Conservation (phyloP, 108 stramenopile genomes). For the Pseudonitzschia multiseries region DNA sequence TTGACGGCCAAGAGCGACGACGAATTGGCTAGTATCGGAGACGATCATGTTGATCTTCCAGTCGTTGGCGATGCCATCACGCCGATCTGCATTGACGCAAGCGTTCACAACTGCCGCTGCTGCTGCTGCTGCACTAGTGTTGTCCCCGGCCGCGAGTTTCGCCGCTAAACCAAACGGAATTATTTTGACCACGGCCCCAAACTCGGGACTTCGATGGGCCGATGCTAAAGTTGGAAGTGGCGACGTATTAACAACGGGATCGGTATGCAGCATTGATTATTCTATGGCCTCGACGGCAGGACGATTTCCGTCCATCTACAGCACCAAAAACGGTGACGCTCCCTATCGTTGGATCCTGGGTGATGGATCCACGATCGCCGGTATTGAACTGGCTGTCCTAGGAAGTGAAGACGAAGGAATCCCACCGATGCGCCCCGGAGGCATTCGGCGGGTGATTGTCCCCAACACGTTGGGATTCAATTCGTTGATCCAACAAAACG, state of each 20-base stretch:
- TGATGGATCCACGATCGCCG: constrained; percentile 55
- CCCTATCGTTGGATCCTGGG: constrained; percentile 66
- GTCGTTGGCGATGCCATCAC: neutral
- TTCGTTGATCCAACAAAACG: constrained; percentile 38
- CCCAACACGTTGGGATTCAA: constrained; percentile 52
- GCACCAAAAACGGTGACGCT: constrained; percentile 43
- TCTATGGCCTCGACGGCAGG: constrained; percentile 63
- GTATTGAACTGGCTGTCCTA: constrained; percentile 54
- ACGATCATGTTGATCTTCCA: too few species aligned
- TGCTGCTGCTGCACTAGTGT: neutral
- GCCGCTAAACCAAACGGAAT: constrained; percentile 17
- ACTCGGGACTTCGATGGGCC: constrained; percentile 56
- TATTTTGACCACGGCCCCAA: constrained; percentile 26
- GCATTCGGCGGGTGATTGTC: constrained; percentile 63
- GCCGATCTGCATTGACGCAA: neutral
- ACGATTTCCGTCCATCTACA: constrained; percentile 55
- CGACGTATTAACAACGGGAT: constrained; percentile 26
- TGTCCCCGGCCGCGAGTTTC: neutral
- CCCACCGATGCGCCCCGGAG: constrained; percentile 54
- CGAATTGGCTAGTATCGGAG: too few species aligned
- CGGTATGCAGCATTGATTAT: constrained; percentile 57
- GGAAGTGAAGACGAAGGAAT: constrained; percentile 25
- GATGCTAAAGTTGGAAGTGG: constrained; percentile 58
- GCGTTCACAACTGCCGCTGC: neutral
- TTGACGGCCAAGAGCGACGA: too few species aligned